Evolutionary conservation across 768 basidiomycete genomes (phyloP).

Genomic region (Hebeloma cylindrosporum): DNA sequence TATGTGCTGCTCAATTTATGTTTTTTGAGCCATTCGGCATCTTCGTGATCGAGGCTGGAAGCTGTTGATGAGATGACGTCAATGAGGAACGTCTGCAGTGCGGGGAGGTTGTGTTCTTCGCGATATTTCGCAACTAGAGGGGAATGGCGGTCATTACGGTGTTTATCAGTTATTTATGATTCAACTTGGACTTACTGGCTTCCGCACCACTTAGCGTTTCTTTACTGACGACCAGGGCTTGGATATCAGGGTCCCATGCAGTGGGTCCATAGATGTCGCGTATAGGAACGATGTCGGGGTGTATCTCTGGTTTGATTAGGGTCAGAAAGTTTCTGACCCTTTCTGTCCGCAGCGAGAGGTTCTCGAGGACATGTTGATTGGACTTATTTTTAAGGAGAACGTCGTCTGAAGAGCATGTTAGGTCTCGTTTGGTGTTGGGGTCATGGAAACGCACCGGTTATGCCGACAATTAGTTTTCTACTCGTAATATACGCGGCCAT

Average conservation of each 20-base stretch:
- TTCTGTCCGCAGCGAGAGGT: slow-evolving; percentile 53
- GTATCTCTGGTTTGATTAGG: slow-evolving; percentile 66
- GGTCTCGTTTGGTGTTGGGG: slow-evolving; percentile 10
- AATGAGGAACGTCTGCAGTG: slow-evolving; percentile 73
- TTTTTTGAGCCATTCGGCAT: slow-evolving; percentile 66
- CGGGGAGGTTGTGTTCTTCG: slow-evolving; percentile 51
- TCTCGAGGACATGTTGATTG: slow-evolving; percentile 65
- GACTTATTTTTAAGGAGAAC: slow-evolving; percentile 68
- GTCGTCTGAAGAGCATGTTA: slow-evolving; percentile 50
- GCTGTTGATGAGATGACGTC: slow-evolving; percentile 82
- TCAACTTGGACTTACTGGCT: slow-evolving; percentile 52
- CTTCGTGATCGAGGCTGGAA: slow-evolving; percentile 58
- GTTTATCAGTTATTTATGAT: neutral
- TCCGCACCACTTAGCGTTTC: slow-evolving; percentile 81
- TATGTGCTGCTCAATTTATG: slow-evolving; percentile 95
- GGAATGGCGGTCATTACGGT: neutral
- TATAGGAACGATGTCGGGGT: slow-evolving; percentile 71
- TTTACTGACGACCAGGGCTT: slow-evolving; percentile 87
- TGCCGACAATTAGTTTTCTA: slow-evolving; percentile 83
- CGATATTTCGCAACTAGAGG: slow-evolving; percentile 63
- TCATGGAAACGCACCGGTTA: slow-evolving; percentile 59
- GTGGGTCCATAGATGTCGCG: slow-evolving; percentile 92
- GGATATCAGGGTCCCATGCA: slow-evolving; percentile 81
- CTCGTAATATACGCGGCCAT: slow-evolving; percentile 85
- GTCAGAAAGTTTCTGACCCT: slow-evolving; percentile 67